Evolutionary conservation across 306 rosid genomes (phyloP).

Genomic region (Acacia acuminata): DNA sequence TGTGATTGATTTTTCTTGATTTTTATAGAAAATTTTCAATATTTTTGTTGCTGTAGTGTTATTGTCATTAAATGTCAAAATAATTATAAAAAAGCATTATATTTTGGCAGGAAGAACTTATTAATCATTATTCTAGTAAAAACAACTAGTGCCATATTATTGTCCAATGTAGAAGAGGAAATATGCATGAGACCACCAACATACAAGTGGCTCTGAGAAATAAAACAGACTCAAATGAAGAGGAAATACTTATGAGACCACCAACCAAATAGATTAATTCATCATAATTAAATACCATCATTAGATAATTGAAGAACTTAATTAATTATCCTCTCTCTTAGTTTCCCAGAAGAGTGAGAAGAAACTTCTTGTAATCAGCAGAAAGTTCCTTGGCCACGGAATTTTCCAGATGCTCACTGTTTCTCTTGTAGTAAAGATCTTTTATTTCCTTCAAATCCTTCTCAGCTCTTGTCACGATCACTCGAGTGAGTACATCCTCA

Average conservation of each 20-base stretch:
- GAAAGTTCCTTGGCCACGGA: constrained; percentile 63
- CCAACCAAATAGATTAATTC: not conserved
- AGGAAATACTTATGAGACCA: not conserved
- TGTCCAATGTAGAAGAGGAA: not conserved
- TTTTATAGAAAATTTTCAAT: too few species aligned
- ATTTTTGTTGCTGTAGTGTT: too few species aligned
- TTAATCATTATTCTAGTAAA: not conserved
- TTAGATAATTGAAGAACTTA: not conserved
- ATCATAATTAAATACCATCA: not conserved
- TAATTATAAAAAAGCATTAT: not conserved
- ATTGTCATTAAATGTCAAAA: too few species aligned
- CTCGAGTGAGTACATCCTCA: constrained; percentile 77
- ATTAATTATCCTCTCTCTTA: constrained; percentile 1
- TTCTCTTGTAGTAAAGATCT: constrained; percentile 76
- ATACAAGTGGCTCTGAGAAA: too few species aligned
- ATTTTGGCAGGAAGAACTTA: not conserved
- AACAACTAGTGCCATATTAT: not conserved
- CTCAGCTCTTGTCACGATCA: constrained; percentile 80
- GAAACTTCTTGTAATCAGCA: constrained; percentile 76
- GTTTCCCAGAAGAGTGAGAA: constrained; percentile 67
- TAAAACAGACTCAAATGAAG: not conserved
- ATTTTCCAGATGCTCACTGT: constrained; percentile 65
- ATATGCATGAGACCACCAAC: not conserved
- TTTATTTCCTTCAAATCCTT: constrained; percentile 68
- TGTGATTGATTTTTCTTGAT: too few species aligned